Evolutionary conservation across 306 rosid species (phyloP).

Genomic region (Sphenostylis stenocarpa): DNA sequence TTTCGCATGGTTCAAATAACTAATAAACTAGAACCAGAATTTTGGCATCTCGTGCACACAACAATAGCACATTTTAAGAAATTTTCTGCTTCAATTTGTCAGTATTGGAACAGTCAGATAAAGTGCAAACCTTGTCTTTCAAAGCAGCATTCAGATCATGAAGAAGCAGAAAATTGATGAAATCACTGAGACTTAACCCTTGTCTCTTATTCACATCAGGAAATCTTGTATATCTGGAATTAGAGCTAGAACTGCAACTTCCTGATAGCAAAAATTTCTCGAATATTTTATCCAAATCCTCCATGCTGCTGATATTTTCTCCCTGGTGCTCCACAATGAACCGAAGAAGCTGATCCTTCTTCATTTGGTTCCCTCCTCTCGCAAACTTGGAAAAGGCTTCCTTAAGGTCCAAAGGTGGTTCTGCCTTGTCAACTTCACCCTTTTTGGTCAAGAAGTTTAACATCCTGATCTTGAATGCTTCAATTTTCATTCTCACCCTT

Average conservation of each 20-base stretch:
- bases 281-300: constrained; percentile 48
- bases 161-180: constrained; percentile 56
- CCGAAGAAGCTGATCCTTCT: constrained; percentile 54
- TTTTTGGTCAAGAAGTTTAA: constrained; percentile 53
- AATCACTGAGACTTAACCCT: constrained; percentile 46
- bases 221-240: background rate
- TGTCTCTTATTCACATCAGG: background rate
- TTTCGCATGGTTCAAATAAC: background rate
- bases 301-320: constrained; percentile 41
- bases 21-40: background rate
- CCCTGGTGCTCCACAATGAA: constrained; percentile 70
- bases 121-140: constrained; percentile 51
- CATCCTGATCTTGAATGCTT: constrained; percentile 43
- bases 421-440: constrained; percentile 47
- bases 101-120: background rate
- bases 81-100: background rate
- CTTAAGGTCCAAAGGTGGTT: constrained; percentile 60
- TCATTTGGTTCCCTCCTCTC: constrained; percentile 43
- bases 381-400: constrained; percentile 55
- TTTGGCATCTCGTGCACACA: constrained; percentile 1
- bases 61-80: background rate
- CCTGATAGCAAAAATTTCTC: constrained; percentile 38
- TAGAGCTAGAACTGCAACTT: constrained; percentile 14
- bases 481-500: background rate
- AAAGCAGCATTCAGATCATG: constrained; percentile 63